Conservation (phyloP, 192 early-diverging fungal genomes). For the Coemansia sp. region DNA sequence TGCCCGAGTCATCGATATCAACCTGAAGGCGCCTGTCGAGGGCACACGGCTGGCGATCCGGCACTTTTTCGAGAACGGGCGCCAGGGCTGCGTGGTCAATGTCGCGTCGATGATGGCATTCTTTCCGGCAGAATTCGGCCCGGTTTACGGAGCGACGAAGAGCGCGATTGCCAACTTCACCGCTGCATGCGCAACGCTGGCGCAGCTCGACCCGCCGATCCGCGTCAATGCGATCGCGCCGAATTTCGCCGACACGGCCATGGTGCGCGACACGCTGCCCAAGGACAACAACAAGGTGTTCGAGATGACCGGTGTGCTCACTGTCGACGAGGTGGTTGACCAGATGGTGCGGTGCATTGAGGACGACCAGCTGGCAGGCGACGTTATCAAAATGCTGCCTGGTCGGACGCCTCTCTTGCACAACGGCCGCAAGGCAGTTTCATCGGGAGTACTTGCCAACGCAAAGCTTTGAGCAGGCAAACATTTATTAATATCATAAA, state of each 20-base stretch:
- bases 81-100: conserved; percentile 66
- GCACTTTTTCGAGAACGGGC: conserved; percentile 52
- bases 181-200: conserved; percentile 44
- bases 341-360: conserved; percentile 59
- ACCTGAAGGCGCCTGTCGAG: conserved; percentile 69
- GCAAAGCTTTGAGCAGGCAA: too few relatives aligned
- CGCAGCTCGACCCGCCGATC: conserved; percentile 38
- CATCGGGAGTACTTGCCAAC: conserved; percentile 16
- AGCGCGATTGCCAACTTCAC: conserved; percentile 67
- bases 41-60: conserved; percentile 68
- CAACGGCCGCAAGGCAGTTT: conserved; percentile 39
- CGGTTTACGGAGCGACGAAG: conserved; percentile 75
- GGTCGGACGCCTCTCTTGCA: conserved; percentile 25
- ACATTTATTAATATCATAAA: too few relatives aligned
- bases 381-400: conserved; percentile 47
- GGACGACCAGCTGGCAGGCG: conserved; percentile 54
- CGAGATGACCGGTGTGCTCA: conserved; percentile 26
- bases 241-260: conserved; percentile 53
- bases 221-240: conserved; percentile 66
- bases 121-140: conserved; percentile 53
- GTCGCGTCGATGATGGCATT: conserved; percentile 72
- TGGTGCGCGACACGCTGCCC: conserved; percentile 31
- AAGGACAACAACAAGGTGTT: conserved; percentile 14
- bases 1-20: conserved; percentile 63
- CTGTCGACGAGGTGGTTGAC: conserved; percentile 52